These are phyloP conservation scores for Trichoderma cornu-damae DNA, from an alignment of 2,329 filamentous ascomycete genomes.

Conservation along the genomic window DNA sequence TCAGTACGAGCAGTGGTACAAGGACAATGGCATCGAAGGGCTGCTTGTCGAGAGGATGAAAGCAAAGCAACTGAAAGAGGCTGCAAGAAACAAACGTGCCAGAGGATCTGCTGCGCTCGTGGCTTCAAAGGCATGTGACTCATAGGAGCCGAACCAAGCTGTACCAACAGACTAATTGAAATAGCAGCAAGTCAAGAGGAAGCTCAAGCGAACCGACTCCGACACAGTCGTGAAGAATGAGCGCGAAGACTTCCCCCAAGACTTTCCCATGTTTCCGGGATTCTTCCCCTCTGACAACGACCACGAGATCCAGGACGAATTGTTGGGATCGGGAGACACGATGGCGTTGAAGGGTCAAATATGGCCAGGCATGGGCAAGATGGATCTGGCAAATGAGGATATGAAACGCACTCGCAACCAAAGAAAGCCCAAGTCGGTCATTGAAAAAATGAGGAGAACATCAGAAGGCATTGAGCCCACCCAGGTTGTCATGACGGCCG, in stretches of 20 bases:
- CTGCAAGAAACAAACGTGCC: constrained; percentile 46
- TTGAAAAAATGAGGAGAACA: constrained; percentile 59
- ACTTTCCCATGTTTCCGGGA: constrained; percentile 29
- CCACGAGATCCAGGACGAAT: constrained; percentile 28
- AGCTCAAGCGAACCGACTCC: constrained; percentile 28
- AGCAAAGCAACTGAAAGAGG: constrained; percentile 66
- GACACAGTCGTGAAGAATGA: constrained; percentile 28
- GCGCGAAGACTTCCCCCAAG: constrained; percentile 24
- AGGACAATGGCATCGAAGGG: constrained; percentile 61
- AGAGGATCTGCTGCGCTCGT: constrained; percentile 23
- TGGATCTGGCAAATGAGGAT: constrained; percentile 69
- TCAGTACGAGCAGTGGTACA: constrained; percentile 75
- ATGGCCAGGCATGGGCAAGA: constrained; percentile 75
- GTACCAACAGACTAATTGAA: background rate
- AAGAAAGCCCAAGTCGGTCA: constrained; percentile 67
- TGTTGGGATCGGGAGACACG: constrained; percentile 27
- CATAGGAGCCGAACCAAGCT: background rate
- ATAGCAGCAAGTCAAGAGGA: constrained; percentile 18
- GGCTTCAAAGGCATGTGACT: constrained; percentile 24
- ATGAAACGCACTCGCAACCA: constrained; percentile 73
- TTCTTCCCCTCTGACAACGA: constrained; percentile 29
- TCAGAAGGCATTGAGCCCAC: constrained; percentile 59
- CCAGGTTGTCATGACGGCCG: constrained; percentile 58
- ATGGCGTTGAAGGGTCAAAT: constrained; percentile 61
- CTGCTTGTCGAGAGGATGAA: constrained; percentile 74